Percentiles rank a stretch among this genome's conserved stretches.
These are phyloP conservation scores for Alternaria arborescens DNA, from an alignment of 2,329 filamentous ascomycete species.

Conservation along the genomic window DNA sequence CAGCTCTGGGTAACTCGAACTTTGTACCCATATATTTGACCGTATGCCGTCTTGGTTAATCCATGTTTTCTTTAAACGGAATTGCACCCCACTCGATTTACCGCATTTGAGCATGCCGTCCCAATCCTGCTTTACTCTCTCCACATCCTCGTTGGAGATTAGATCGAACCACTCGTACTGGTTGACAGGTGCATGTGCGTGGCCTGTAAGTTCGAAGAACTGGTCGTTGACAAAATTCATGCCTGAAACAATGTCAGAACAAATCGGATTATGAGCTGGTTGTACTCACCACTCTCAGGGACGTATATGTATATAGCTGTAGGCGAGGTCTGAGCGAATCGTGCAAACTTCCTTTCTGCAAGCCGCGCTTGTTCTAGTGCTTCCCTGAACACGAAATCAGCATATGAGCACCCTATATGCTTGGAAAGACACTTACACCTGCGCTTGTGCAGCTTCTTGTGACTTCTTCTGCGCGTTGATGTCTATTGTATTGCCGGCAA, in stretches of 20 bases:
- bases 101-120: conserved; percentile 23
- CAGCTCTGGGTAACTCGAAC: conserved; percentile 35
- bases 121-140: conserved; percentile 28
- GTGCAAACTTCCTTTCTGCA: conserved; percentile 38
- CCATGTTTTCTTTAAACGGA: conserved; percentile 41
- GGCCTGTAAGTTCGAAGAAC: conserved; percentile 39
- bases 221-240: conserved; percentile 43
- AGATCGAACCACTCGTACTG: conserved; percentile 29
- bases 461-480: conserved; percentile 45
- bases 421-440: conserved; percentile 7
- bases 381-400: conserved; percentile 9
- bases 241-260: conserved; percentile 19
- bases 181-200: conserved; percentile 20
- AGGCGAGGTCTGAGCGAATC: conserved; percentile 38
- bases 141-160: conserved; percentile 33
- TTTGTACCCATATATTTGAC: conserved; percentile 39
- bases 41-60: conserved; percentile 34
- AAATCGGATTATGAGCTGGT: neutral
- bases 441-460: conserved; percentile 30
- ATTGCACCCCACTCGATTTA: conserved; percentile 29
- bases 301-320: conserved; percentile 39
- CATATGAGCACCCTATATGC: neutral
- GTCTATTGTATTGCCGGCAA: conserved; percentile 45
- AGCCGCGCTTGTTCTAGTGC: conserved; percentile 36
- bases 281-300: conserved; percentile 26